These are phyloP conservation scores for Aspergillus bridgeri DNA, from an alignment of 495 filamentous ascomycete genomes.

Conservation along the genomic window DNA sequence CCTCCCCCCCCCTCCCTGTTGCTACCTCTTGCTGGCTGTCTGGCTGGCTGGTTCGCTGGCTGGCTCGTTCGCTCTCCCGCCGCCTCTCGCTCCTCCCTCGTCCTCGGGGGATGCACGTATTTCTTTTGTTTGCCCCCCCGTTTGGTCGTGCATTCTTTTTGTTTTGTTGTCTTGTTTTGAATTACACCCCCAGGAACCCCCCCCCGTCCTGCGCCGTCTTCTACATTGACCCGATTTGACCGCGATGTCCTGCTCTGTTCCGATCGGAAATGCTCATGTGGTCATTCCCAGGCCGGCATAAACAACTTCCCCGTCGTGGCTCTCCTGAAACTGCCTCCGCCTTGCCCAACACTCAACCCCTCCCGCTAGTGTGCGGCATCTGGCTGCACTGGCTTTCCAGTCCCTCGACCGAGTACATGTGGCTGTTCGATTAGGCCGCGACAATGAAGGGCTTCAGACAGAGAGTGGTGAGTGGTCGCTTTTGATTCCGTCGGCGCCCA, in stretches of 20 bases:
- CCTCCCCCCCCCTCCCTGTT: not conserved
- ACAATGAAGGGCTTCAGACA: conserved; percentile 98
- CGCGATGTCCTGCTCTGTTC: conserved; percentile 11
- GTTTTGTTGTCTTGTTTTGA: not conserved
- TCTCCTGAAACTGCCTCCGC: conserved; percentile 23
- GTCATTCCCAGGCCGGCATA: conserved; percentile 33
- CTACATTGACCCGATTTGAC: conserved; percentile 4
- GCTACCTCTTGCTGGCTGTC: not conserved
- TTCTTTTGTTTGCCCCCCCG: not conserved
- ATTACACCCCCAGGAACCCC: no score
- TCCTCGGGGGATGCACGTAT: not conserved
- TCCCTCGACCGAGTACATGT: conserved; percentile 37
- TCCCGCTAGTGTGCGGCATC: conserved; percentile 41
- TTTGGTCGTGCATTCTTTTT: not conserved
- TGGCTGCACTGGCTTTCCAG: conserved; percentile 41
- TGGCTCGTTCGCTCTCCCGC: conserved; percentile 4
- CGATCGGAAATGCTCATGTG: conserved; percentile 30
- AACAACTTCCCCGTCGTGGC: conserved; percentile 29
- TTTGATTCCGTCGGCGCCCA: conserved; percentile 3
- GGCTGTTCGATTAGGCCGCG: conserved; percentile 27
- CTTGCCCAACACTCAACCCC: conserved; percentile 19
- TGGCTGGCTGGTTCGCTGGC: conserved; percentile 3
- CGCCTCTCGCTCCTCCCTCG: conserved; percentile 1
- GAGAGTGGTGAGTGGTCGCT: conserved; percentile 76
- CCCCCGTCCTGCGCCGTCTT: not conserved